These are phyloP conservation scores for Pythium diclinum DNA, from an alignment of 352 stramenopile genomes.

Conservation along the genomic window DNA sequence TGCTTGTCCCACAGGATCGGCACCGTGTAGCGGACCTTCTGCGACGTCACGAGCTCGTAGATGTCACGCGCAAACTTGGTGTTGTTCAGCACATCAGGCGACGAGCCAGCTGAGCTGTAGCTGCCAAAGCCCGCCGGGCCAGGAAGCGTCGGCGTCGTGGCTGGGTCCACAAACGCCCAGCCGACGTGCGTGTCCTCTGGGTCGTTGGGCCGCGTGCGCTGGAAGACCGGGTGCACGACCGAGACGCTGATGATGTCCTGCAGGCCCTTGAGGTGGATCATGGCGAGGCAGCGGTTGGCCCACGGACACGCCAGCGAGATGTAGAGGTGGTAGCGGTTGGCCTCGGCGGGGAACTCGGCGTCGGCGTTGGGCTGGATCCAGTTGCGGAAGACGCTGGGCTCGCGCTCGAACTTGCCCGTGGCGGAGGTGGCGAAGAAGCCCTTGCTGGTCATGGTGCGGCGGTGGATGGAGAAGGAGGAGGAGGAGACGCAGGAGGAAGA, in stretches of 20 bases:
- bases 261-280: conserved; percentile 93
- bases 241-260: conserved; percentile 93
- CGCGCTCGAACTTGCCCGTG: conserved; percentile 71
- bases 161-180: conserved; percentile 77
- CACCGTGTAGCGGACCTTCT: conserved; percentile 85
- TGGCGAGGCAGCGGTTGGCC: conserved; percentile 76
- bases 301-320: conserved; percentile 94
- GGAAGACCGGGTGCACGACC: conserved; percentile 87
- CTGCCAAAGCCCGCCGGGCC: conserved; percentile 57
- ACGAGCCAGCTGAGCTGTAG: conserved; percentile 70
- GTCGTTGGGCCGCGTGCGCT: conserved; percentile 70
- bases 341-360: conserved; percentile 64
- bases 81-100: conserved; percentile 64
- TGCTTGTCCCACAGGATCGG: conserved; percentile 91
- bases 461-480: conserved; percentile 1
- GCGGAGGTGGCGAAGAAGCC: conserved; percentile 60
- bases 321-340: conserved; percentile 92
- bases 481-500: not conserved
- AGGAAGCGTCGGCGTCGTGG: conserved; percentile 54
- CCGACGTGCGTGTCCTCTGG: conserved; percentile 69
- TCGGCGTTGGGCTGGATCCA: conserved; percentile 62
- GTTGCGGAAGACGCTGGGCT: conserved; percentile 76
- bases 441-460: conserved; percentile 53
- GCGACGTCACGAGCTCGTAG: conserved; percentile 74
- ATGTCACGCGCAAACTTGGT: conserved; percentile 67